phyloP scores from a whole-genome alignment of 2,329 filamentous ascomycete species.

The Fusarium fracticaudum region DNA sequence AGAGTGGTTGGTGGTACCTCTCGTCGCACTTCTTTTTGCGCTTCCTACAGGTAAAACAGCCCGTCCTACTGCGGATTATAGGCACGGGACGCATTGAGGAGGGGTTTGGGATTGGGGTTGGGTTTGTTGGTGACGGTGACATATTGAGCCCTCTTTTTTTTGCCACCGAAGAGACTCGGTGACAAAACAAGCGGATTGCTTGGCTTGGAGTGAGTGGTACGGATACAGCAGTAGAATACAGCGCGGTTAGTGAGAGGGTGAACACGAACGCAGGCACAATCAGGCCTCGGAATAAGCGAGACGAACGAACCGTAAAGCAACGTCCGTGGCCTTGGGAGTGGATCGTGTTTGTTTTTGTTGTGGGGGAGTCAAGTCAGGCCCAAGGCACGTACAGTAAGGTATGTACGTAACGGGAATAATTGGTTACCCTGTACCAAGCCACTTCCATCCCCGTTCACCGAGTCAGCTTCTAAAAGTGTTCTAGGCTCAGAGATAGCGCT shows the following conservation, averaged over 20 bases:
- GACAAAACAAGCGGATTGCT: neutral
- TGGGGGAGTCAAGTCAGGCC: conserved; percentile 25
- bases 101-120: neutral
- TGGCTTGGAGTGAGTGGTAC: neutral
- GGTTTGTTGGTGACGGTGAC: conserved; percentile 9
- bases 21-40: conserved; percentile 66
- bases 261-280: neutral
- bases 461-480: conserved; percentile 10
- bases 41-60: conserved; percentile 60
- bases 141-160: neutral
- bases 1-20: conserved; percentile 8
- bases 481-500: conserved; percentile 5
- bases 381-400: neutral
- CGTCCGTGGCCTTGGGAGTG: conserved; percentile 14
- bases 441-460: neutral
- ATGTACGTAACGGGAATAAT: neutral
- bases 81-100: conserved; percentile 46
- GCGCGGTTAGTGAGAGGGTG: conserved; percentile 14
- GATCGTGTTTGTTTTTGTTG: conserved; percentile 28
- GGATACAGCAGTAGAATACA: neutral
- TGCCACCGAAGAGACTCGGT: conserved; percentile 6
- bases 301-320: neutral
- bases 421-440: conserved; percentile 25
- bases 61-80: conserved; percentile 51
- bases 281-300: conserved; percentile 34